Evolutionary conservation across 176 grass and related monocot genomes (phyloP), one percentile per base, ranked within the genome.

Genomic region (Oryza longistaminata): DNA sequence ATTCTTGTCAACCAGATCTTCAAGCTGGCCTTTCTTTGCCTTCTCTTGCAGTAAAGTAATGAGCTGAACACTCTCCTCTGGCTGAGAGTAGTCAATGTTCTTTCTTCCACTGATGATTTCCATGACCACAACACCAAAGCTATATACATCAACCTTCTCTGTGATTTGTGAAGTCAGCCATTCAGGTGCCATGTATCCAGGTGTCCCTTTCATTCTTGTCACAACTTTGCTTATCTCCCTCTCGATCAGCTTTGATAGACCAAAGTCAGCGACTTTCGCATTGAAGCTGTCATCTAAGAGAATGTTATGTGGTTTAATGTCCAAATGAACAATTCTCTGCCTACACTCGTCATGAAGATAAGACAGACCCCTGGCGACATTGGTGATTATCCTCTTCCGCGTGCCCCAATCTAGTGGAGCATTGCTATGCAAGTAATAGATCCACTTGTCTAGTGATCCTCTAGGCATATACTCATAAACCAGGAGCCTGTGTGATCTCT

Each of bases 291-390:
- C 87, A 69, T 97, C 91, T 70, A 92, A 68, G 14, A 97, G 43
- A 9, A 46, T 46, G 44, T 46, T 46, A 10, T 46, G 44, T 46
- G 44, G 44, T 46, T 46, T 46, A 46, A 96, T 81, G 83, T 93
- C 94, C 31, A 93, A 26, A 86, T 97, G 91, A 72, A 81, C 84
- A 84, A 97, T 93, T 66, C 67, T 86, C 25, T 93, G 84, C 5
- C 60, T 73, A 13, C 91, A 93, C 19, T 90, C 89, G 12, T 93
- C 84, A 60, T 97, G 89, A 75, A 97, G 91, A 74, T 97, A 97
- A 35, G 82, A 61, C 16, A 97, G 35, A 26, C 89, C 94, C 52
- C 84, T 93, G 6, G 91, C 84, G 10, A 93, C 74, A 13, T 86
- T 69, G 0, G 46, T 61, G 25, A 93, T 68, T 37, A 97, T 92